Evolutionary conservation across 345 rosid species (phyloP), one percentile per base, ranked within the genome.

Genomic region (Mercurialis annua): DNA sequence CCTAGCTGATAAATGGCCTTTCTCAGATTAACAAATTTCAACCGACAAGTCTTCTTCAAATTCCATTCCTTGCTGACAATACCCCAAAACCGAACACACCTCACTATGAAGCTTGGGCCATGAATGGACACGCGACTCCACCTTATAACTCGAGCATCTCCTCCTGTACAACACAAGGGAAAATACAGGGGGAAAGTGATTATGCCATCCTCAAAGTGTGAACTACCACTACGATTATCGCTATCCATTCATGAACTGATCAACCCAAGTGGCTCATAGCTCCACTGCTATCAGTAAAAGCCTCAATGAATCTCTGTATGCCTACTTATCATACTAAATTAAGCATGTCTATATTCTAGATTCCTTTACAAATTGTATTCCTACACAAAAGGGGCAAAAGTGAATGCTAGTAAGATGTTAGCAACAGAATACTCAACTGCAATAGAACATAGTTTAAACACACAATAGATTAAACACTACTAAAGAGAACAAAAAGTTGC

Each of bases 151-250:
- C 50, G 79, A 78, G 82, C 85, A 77, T 76, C 82, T 82, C 83
- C 84, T 74, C 86, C 86, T 82, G 86, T 85, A 76, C 79, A 83
- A 82, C 83, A 82, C 81, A 82, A 85, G 83, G 80, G 78, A 83
- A 83, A 84, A 84, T 84, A 84, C 82, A 86, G 80, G 83, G 81
- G 78, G 81, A 70, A 84, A 82, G 77, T 78, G 84, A 88, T 90
- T 85, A 90, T 85, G 82, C 75, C 81, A 81, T 78, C 77, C 76
- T 78, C 79, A 80, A 81, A 73, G 77, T 76, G 79, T 80, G 74
- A 83, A 75, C 87, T 83, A 84, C 85, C 83, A 75, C 85, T 86
- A 88, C 15, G 67, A 78, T 78, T 87, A 87, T 71, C 63, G 70
- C 86, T 82, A 86, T 76, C 79, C 80, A 76, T 73, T 21, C 65